Evolutionary conservation across 176 grass and related monocot species (phyloP).

Genomic region (Hordeum marinum): DNA sequence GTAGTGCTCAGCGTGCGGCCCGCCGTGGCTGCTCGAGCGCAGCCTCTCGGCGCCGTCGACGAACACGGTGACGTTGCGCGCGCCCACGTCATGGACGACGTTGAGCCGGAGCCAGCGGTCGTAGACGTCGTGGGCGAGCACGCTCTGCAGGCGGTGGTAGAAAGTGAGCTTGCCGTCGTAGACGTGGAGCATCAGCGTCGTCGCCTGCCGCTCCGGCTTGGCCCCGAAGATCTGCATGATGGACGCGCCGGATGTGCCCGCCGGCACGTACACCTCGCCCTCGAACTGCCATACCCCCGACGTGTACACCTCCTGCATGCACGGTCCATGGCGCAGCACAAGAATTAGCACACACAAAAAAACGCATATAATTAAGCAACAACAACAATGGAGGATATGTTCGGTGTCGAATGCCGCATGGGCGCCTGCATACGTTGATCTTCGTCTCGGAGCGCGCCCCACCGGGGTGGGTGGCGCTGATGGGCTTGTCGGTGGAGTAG

Average conservation of each 20-base stretch:
- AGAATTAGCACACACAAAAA: neutral
- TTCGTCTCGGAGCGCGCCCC: constrained; percentile 29
- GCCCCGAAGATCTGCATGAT: constrained; percentile 47
- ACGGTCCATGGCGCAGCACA: neutral
- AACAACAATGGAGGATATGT: too few relatives aligned
- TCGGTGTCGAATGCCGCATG: too few relatives aligned
- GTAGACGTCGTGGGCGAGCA: neutral
- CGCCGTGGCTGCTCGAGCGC: neutral
- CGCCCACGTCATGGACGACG: constrained; percentile 15
- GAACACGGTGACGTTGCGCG: neutral
- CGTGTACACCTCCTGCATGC: constrained; percentile 1
- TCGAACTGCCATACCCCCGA: constrained; percentile 51
- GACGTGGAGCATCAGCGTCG: constrained; percentile 48
- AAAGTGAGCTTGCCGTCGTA: constrained; percentile 20
- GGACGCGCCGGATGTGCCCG: constrained; percentile 20
- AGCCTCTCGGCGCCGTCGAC: neutral
- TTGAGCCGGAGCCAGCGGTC: constrained; percentile 28
- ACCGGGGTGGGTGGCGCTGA: neutral
- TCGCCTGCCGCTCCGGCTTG: neutral
- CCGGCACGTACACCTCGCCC: constrained; percentile 32
- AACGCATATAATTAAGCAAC: too few relatives aligned
- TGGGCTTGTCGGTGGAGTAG: constrained; percentile 16
- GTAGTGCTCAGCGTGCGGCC: neutral
- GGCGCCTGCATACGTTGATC: neutral
- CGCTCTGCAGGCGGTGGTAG: neutral